Evolutionary conservation across 2,329 filamentous ascomycete genomes (phyloP).

Genomic region (Penicillium capsulatum): DNA sequence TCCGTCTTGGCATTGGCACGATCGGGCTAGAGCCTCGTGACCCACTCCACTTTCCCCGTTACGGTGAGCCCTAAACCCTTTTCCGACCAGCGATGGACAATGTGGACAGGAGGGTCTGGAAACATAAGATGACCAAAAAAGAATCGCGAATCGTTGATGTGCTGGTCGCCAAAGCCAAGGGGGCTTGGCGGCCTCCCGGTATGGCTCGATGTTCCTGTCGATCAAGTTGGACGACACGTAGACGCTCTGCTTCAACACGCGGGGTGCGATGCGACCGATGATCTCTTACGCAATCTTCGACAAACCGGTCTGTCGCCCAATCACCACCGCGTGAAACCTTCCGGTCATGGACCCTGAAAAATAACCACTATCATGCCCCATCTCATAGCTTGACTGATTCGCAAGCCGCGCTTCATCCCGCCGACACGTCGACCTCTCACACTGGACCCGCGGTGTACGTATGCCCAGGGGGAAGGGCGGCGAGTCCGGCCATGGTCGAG

Average conservation of each 20-base stretch:
- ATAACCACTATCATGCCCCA: conserved; percentile 4
- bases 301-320: conserved; percentile 2
- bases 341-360: conserved; percentile 12
- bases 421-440: no score
- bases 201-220: conserved; percentile 18
- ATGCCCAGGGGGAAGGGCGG: no score
- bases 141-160: no score
- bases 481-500: no score
- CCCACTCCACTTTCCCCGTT: background rate
- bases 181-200: conserved; percentile 21
- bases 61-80: conserved; percentile 5
- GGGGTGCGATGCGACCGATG: no score
- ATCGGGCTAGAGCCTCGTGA: conserved; percentile 29
- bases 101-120: no score
- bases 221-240: conserved; percentile 2
- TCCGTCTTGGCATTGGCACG: conserved; percentile 35
- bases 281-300: no score
- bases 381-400: conserved; percentile 6
- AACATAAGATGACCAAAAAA: no score
- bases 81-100: no score
- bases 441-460: no score
- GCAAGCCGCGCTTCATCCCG: conserved; percentile 17
- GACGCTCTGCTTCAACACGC: background rate
- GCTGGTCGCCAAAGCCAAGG: conserved; percentile 11
- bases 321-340: conserved; percentile 6